Evolutionary conservation across 495 filamentous ascomycete species (phyloP).

Genomic region (Acidiella bohemica): DNA sequence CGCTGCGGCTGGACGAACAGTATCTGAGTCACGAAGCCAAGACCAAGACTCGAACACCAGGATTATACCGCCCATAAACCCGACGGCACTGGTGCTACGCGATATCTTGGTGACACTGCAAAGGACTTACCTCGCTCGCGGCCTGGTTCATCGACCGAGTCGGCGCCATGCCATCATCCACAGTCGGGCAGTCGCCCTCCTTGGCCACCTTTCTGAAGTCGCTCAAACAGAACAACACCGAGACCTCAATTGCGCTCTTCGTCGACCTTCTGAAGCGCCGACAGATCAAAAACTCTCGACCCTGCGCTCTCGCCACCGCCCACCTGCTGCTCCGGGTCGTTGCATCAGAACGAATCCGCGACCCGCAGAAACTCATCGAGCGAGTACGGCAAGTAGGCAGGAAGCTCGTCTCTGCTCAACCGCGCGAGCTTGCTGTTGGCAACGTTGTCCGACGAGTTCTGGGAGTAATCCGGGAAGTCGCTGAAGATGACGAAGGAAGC

Average conservation of each 20-base stretch:
- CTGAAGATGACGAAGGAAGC: constrained; percentile 47
- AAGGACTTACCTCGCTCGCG: no score
- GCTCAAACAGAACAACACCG: constrained; percentile 55
- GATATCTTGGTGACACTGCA: no score
- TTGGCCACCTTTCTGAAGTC: constrained; percentile 65
- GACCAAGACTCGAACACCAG: no score
- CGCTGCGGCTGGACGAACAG: no score
- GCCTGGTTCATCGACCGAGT: no score
- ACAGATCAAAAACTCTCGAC: constrained; percentile 73
- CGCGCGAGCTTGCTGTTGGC: constrained; percentile 77
- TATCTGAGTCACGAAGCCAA: no score
- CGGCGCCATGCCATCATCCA: constrained; percentile 36
- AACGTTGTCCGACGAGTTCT: constrained; percentile 86
- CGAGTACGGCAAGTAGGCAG: constrained; percentile 63
- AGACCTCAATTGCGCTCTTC: constrained; percentile 67
- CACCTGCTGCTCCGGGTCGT: constrained; percentile 76
- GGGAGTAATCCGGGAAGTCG: constrained; percentile 82
- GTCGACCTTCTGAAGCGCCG: constrained; percentile 80
- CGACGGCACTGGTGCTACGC: no score
- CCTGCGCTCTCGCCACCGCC: constrained; percentile 81
- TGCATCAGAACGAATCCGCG: constrained; percentile 49
- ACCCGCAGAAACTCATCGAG: constrained; percentile 62
- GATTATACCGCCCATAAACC: no score
- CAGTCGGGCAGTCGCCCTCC: constrained; percentile 46
- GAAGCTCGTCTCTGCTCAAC: constrained; percentile 64